Conservation (phyloP, 305 asterid species). For the Caryopteris hybrid region DNA sequence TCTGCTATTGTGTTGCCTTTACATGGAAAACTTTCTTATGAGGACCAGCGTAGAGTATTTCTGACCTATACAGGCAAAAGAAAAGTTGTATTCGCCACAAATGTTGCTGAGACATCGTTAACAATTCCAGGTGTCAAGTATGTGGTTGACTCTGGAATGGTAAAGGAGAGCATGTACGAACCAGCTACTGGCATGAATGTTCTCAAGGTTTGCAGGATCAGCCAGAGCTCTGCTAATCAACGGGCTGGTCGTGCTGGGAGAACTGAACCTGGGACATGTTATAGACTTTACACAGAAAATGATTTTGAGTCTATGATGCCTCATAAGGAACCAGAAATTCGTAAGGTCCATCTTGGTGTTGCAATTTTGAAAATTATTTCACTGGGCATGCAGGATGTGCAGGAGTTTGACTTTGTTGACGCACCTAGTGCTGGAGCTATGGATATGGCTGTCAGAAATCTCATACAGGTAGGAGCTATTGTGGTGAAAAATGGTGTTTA, state of each 20-base stretch:
- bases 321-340: constrained; percentile 90
- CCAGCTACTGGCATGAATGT: constrained; percentile 81
- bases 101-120: constrained; percentile 93
- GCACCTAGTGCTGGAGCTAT: constrained; percentile 69
- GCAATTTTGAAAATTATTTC: constrained; percentile 92
- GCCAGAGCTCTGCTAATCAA: constrained; percentile 95
- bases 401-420: constrained; percentile 77
- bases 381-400: constrained; percentile 66
- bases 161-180: constrained; percentile 72
- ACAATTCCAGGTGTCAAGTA: constrained; percentile 91
- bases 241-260: constrained; percentile 97
- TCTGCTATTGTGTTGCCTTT: constrained; percentile 66
- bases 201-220: constrained; percentile 61
- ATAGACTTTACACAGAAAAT: constrained; percentile 60
- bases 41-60: constrained; percentile 71
- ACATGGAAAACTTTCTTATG: constrained; percentile 84
- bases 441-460: constrained; percentile 71
- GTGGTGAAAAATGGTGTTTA: constrained; percentile 30
- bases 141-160: constrained; percentile 91
- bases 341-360: constrained; percentile 82
- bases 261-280: constrained; percentile 89
- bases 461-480: constrained; percentile 76
- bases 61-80: constrained; percentile 60
- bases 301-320: constrained; percentile 63
- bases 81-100: constrained; percentile 79